Conservation (phyloP, 2,329 filamentous ascomycete genomes). For the Verruconis gallopava region DNA sequence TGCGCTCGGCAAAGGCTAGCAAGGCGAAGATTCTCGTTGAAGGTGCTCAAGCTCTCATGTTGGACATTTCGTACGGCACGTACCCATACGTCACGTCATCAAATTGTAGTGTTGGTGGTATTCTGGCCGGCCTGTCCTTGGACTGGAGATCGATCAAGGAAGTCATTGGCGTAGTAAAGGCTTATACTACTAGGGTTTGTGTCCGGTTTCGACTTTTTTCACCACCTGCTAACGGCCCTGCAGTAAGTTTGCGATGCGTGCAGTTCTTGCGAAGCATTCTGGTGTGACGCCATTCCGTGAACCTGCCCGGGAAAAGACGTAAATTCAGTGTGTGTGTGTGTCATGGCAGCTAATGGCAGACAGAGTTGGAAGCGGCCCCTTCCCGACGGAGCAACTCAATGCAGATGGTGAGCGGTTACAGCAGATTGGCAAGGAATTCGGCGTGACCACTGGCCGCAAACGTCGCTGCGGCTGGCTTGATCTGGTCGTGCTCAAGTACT, state of each 20-base stretch:
- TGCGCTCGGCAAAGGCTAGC: conserved; percentile 46
- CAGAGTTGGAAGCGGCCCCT: conserved; percentile 44
- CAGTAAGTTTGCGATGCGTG: too few relatives aligned
- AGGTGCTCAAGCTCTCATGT: conserved; percentile 55
- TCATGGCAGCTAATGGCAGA: too few relatives aligned
- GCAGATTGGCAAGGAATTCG: conserved; percentile 41
- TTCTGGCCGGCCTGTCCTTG: conserved; percentile 49
- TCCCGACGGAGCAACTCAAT: conserved; percentile 53
- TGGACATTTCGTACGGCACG: conserved; percentile 47
- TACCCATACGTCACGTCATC: conserved; percentile 19
- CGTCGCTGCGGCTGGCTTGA: conserved; percentile 54
- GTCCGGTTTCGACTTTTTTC: too few relatives aligned
- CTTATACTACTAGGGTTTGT: conserved; percentile 50
- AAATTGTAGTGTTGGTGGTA: conserved; percentile 44
- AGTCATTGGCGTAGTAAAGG: conserved; percentile 54
- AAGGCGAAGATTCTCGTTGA: conserved; percentile 53
- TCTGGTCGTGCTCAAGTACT: conserved; percentile 54
- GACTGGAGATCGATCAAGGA: conserved; percentile 48
- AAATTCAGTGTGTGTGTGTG: conserved; percentile 16
- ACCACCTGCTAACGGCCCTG: too few relatives aligned
- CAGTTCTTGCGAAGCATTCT: too few relatives aligned
- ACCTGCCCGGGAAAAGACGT: neutral
- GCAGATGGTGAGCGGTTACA: conserved; percentile 44
- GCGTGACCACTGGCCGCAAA: conserved; percentile 45
- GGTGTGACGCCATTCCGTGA: too few relatives aligned